Evolutionary conservation across 768 basidiomycete species (phyloP).

Genomic region (Boletus subcaerulescens): DNA sequence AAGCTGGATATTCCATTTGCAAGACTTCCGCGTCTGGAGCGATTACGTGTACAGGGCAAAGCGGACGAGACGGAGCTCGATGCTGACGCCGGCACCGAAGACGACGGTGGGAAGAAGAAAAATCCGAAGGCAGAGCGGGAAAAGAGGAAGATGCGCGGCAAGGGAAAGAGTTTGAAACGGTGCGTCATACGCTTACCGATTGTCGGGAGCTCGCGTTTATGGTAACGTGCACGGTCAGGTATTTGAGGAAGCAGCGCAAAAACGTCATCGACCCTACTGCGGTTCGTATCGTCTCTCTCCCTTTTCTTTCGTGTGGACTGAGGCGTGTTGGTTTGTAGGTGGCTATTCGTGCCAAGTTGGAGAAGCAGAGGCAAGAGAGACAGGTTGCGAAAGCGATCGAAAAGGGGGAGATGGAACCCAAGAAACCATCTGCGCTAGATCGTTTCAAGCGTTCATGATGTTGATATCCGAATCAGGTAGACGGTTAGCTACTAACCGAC

Average conservation of each 20-base stretch:
- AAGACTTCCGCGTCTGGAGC: slow-evolving; percentile 73
- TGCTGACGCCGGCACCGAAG: slow-evolving; percentile 31
- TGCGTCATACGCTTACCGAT: slow-evolving; percentile 23
- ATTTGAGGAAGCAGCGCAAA: slow-evolving; percentile 87
- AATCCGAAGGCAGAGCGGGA: slow-evolving; percentile 37
- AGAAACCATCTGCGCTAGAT: slow-evolving; percentile 35
- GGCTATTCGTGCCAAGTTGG: slow-evolving; percentile 66
- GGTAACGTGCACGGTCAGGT: slow-evolving; percentile 32
- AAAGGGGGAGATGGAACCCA: slow-evolving; percentile 30
- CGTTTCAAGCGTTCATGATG: slow-evolving; percentile 31
- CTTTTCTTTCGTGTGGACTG: background rate
- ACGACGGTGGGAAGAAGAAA: slow-evolving; percentile 27
- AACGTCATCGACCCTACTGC: slow-evolving; percentile 87
- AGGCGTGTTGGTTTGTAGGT: slow-evolving; percentile 29
- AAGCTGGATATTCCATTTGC: slow-evolving; percentile 56
- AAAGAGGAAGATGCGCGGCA: slow-evolving; percentile 84
- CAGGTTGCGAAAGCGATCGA: slow-evolving; percentile 33
- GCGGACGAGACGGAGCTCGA: slow-evolving; percentile 63
- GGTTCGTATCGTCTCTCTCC: slow-evolving; percentile 37
- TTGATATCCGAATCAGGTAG: background rate
- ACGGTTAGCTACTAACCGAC: too few relatives aligned
- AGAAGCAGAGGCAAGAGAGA: slow-evolving; percentile 52
- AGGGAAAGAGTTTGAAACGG: slow-evolving; percentile 82
- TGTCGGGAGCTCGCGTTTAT: background rate
- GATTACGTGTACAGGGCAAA: slow-evolving; percentile 59